Base-by-base conservation (phyloP, 768 basidiomycete species). In the Kockovaella imperatae region DNA sequence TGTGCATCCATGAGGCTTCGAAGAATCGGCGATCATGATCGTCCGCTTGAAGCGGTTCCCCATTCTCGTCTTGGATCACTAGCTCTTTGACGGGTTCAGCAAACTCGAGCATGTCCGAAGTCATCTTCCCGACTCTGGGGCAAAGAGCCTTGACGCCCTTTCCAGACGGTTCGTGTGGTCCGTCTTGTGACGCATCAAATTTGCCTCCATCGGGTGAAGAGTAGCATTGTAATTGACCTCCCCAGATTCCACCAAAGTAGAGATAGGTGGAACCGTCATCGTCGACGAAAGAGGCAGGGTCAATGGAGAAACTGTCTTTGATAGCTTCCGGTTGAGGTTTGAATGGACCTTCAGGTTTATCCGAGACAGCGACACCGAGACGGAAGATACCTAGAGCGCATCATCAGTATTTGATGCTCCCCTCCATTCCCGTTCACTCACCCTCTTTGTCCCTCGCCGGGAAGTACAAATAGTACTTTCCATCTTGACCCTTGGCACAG, bases 241-340 rank as follows among this genome's bases (percentile, higher is more conserved):
- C 58, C 58, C 58, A 60, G 31, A 60, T 50, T 7, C 58, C 58
- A 25, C 58, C 58, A 51, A 60, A 56, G 52, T 56, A 60, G 46
- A 56, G 35, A 30, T 56, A 60, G 4, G 52, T 39, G 13, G 29
- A 20, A 6, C 55, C 52, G 40, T 56, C 52, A 25, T 53, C 47
- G 40, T 60, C 58, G 28, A 47, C 45, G 32, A 56, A 60, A 2
- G 51, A 40, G 2, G 54, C 54, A 4, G 58, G 58, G 54, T 60
- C 58, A 45, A 60, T 60, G 29, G 54, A 49, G 52, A 50, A 60
- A 26, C 24, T 30, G 14, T 42, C 47, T 13, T 43, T 51, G 43
- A 60, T 56, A 13, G 51, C 43, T 23, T 43, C 36, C 15, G 48
- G 48, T 21, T 56, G 44, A n/a, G 58, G 54, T 14, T 28, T 53